Percentiles rank a stretch among this genome's conserved stretches.
These are phyloP conservation scores for Paralagenidium karlingii DNA, from an alignment of 352 stramenopile genomes.

Conservation along the genomic window DNA sequence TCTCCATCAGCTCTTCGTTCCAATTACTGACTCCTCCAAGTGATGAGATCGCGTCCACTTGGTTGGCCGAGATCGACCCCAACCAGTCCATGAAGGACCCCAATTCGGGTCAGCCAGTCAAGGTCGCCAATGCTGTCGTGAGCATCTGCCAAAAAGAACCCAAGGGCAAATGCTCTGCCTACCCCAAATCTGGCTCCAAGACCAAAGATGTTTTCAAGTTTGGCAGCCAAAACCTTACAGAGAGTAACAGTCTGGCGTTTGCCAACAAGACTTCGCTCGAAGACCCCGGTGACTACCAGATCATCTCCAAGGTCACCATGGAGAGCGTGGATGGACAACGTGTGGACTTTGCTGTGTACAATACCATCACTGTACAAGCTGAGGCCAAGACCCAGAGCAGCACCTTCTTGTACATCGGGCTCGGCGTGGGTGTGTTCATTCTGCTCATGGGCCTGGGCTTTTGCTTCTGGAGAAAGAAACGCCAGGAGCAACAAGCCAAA, in stretches of 20 bases:
- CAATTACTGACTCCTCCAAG: slow-evolving; percentile 37
- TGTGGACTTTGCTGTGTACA: slow-evolving; percentile 77
- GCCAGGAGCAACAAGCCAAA: too few relatives aligned
- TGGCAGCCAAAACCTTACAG: slow-evolving; percentile 52
- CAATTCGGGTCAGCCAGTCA: slow-evolving; percentile 31
- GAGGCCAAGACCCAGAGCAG: slow-evolving; percentile 23
- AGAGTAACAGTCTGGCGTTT: slow-evolving; percentile 31
- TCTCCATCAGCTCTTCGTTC: slow-evolving; percentile 48
- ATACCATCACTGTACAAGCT: slow-evolving; percentile 43
- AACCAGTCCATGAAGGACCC: slow-evolving; percentile 37
- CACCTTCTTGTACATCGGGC: slow-evolving; percentile 56
- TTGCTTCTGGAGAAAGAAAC: slow-evolving; percentile 58
- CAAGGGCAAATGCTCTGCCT: slow-evolving; percentile 50
- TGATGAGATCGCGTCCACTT: slow-evolving; percentile 27
- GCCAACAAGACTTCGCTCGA: slow-evolving; percentile 38
- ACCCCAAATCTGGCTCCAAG: slow-evolving; percentile 34
- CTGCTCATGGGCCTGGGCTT: slow-evolving; percentile 50
- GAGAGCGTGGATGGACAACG: slow-evolving; percentile 53
- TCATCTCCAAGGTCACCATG: slow-evolving; percentile 63
- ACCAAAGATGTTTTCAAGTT: slow-evolving; percentile 39
- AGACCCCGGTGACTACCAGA: slow-evolving; percentile 39
- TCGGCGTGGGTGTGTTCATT: slow-evolving; percentile 50
- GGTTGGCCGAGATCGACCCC: slow-evolving; percentile 56
- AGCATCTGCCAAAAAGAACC: slow-evolving; percentile 44
- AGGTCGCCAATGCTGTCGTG: slow-evolving; percentile 61